phyloP scores from a whole-genome alignment of 2,329 filamentous ascomycete species.

The Clarireedia sp. region DNA sequence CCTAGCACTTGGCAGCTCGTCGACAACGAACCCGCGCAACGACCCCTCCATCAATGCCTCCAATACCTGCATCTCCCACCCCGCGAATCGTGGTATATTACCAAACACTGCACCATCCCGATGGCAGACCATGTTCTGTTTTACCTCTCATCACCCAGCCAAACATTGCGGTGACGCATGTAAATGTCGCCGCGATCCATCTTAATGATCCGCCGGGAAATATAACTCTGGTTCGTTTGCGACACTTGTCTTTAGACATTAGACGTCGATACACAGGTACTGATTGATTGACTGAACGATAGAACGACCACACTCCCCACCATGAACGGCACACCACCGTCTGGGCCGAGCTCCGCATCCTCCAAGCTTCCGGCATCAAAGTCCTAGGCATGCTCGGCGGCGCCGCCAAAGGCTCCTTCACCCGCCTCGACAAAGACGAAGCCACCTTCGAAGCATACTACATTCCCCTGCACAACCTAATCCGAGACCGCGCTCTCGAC shows the following conservation, averaged over 20 bases:
- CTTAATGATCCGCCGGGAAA: slow-evolving; percentile 58
- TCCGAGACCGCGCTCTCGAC: slow-evolving; percentile 54
- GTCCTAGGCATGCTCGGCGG: slow-evolving; percentile 84
- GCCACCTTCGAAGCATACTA: slow-evolving; percentile 68
- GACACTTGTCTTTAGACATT: slow-evolving; percentile 71
- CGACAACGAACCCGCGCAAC: neutral
- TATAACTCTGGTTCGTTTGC: slow-evolving; percentile 38
- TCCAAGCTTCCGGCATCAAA: slow-evolving; percentile 68
- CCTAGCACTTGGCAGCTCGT: neutral
- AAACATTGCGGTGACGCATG: slow-evolving; percentile 62
- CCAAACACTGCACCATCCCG: slow-evolving; percentile 53
- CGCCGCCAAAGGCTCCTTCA: slow-evolving; percentile 68
- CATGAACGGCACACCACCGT: slow-evolving; percentile 60
- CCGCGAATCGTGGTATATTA: slow-evolving; percentile 49
- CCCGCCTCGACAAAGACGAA: slow-evolving; percentile 46
- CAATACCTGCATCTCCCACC: slow-evolving; percentile 20
- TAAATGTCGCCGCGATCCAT: slow-evolving; percentile 82
- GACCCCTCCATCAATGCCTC: slow-evolving; percentile 21
- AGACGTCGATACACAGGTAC: slow-evolving; percentile 38
- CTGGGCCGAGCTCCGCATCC: slow-evolving; percentile 67
- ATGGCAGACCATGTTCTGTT: slow-evolving; percentile 49
- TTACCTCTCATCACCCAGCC: slow-evolving; percentile 41
- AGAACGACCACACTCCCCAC: slow-evolving; percentile 73
- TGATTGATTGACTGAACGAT: slow-evolving; percentile 16
- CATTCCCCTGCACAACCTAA: slow-evolving; percentile 54